A percentile compares a stretch with the other conserved stretches of the same genome.
Conservation (phyloP, 352 stramenopile genomes). For the Phytopythium chamaehyphon region DNA sequence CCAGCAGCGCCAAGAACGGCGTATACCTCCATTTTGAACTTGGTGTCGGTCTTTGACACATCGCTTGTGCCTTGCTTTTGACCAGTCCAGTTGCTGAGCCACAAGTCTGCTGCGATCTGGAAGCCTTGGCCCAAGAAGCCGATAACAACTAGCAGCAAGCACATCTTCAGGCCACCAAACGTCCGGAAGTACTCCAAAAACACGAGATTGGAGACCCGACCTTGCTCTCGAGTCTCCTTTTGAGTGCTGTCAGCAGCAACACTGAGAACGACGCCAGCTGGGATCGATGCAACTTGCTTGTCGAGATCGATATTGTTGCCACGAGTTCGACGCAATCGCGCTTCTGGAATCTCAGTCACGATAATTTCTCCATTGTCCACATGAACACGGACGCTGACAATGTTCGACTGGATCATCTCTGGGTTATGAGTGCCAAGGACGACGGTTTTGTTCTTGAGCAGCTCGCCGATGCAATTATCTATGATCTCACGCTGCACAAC, state of each 20-base stretch:
- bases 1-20: conserved; percentile 4
- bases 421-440: conserved; percentile 90
- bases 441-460: conserved; percentile 52
- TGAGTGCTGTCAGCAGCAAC: too few species aligned
- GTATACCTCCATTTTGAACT: conserved; percentile 28
- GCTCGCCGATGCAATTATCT: conserved; percentile 13
- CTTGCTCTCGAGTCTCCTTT: conserved; percentile 25
- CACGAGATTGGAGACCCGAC: conserved; percentile 29
- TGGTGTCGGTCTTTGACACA: conserved; percentile 21
- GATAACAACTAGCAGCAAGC: conserved; percentile 9
- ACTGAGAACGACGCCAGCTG: too few species aligned
- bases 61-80: conserved; percentile 11
- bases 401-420: conserved; percentile 40
- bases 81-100: conserved; percentile 32
- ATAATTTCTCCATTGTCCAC: conserved; percentile 5
- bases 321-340: too few species aligned
- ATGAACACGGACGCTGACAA: conserved; percentile 13
- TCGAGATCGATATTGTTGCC: too few species aligned
- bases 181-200: conserved; percentile 35
- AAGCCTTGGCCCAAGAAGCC: conserved; percentile 28
- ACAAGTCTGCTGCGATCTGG: conserved; percentile 27
- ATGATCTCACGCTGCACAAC: conserved; percentile 91
- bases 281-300: too few species aligned
- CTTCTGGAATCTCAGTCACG: conserved; percentile 4
- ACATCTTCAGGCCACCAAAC: conserved; percentile 23